Base-by-base conservation (phyloP, 306 rosid species). In the Clitoria ternatea region DNA sequence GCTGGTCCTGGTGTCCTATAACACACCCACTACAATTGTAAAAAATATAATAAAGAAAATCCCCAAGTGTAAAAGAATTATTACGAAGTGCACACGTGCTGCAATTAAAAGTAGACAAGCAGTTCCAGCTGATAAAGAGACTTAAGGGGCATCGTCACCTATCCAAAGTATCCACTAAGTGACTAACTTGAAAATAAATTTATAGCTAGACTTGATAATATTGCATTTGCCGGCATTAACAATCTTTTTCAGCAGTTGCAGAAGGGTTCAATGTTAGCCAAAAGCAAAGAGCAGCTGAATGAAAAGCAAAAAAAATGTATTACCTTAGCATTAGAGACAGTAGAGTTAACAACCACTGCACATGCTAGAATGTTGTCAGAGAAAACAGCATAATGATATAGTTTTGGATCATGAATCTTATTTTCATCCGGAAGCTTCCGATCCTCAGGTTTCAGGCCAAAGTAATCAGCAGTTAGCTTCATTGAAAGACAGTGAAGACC, bases 401-500 rank as follows among this genome's bases (percentile, higher is more conserved):
- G 86, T 59, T 80, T 49, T 12, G 85, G 73, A 72, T 91, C 90
- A 69, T 85, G 77, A 85, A 89, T 77, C 79, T 69, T 87, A 50
- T 89, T 77, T 66, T 82, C 91, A 69, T 81, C 75, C 45, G 84
- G 88, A 61, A 86, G 77, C 76, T 53, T 79, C 75, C 91, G 84
- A 55, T 91, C 86, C 81, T 68, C 82, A 29, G 91, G 88, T 62
- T 67, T 82, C 81, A 86, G 77, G 68, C 88, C 66, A 69, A 89
- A 95, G 86, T 83, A 95, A 67, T 89, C 93, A 32, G 91, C 67
- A 47, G 97, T 95, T 73, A 91, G 79, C 36, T 69, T 87, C 97
- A 95, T 89, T 27, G 97, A 86, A 72, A 95, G 96, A 83, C 99
- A 95, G 77, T 95, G 99, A 61, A 91, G 86, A 35, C 96, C 97